Percentiles rank a stretch among this genome's conserved stretches.
phyloP scores from a whole-genome alignment of 2,329 filamentous ascomycete genomes.

The Aurifilum marmelostoma region DNA sequence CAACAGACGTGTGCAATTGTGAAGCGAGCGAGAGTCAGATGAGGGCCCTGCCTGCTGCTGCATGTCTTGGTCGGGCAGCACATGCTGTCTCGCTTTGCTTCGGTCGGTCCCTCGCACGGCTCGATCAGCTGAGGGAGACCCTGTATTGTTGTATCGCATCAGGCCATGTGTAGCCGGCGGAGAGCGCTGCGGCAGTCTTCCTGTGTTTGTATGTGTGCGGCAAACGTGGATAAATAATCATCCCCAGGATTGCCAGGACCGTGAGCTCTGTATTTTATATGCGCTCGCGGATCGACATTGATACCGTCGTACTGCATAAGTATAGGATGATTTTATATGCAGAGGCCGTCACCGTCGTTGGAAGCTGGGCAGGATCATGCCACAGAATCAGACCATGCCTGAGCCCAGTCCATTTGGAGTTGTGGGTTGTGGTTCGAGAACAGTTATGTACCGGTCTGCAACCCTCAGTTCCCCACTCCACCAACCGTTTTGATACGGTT shows the following conservation, averaged over 20 bases:
- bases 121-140: conserved; percentile 3
- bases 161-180: background rate
- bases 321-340: conserved; percentile 2
- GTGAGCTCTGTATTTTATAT: conserved; percentile 18
- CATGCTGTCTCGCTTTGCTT: background rate
- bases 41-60: background rate
- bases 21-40: background rate
- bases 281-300: background rate
- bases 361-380: conserved; percentile 22
- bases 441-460: background rate
- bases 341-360: background rate
- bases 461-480: background rate
- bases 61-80: background rate
- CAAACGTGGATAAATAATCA: conserved; percentile 2
- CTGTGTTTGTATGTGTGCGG: background rate
- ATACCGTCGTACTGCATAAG: background rate
- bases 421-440: conserved; percentile 18
- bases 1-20: background rate
- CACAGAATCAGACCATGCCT: conserved; percentile 21
- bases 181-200: background rate
- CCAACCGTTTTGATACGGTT: background rate
- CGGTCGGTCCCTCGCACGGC: background rate
- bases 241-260: background rate
- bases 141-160: background rate
- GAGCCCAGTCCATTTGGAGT: background rate